These are phyloP conservation scores for Phytophthora sojae DNA, from an alignment of 352 stramenopile species.

Conservation along the genomic window DNA sequence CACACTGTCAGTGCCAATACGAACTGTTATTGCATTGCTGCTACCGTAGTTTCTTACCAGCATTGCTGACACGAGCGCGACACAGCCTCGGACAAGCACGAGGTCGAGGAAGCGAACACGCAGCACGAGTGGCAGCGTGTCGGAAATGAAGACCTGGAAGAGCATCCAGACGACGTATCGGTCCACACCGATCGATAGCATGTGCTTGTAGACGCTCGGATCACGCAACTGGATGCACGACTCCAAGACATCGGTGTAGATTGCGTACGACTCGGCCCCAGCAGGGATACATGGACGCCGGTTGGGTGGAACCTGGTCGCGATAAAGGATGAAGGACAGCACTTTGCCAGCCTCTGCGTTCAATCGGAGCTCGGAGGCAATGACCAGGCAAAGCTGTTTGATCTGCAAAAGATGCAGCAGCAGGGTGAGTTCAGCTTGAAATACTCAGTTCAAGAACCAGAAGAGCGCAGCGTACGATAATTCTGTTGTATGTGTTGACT, in stretches of 20 bases:
- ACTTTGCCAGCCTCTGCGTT: conserved; percentile 52
- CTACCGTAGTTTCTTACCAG: conserved; percentile 22
- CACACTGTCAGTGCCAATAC: neutral
- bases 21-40: neutral
- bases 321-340: conserved; percentile 60
- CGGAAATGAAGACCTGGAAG: conserved; percentile 44
- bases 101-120: conserved; percentile 59
- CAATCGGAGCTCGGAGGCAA: conserved; percentile 46
- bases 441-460: too few species aligned
- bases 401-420: conserved; percentile 9
- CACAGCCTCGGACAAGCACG: conserved; percentile 51
- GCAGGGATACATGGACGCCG: conserved; percentile 49
- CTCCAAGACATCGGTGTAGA: conserved; percentile 57
- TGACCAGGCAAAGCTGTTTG: conserved; percentile 34
- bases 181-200: conserved; percentile 41
- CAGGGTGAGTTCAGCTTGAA: too few species aligned
- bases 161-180: conserved; percentile 49
- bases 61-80: conserved; percentile 51
- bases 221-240: conserved; percentile 47
- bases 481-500: conserved; percentile 45
- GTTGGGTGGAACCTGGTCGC: conserved; percentile 57
- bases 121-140: conserved; percentile 45
- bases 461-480: conserved; percentile 31
- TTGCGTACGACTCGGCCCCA: conserved; percentile 38
- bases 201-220: conserved; percentile 49